Percentiles rank a stretch among this genome's conserved stretches.
phyloP scores from a whole-genome alignment of 2,329 filamentous ascomycete genomes.

The Aphanoascus verrucosus region DNA sequence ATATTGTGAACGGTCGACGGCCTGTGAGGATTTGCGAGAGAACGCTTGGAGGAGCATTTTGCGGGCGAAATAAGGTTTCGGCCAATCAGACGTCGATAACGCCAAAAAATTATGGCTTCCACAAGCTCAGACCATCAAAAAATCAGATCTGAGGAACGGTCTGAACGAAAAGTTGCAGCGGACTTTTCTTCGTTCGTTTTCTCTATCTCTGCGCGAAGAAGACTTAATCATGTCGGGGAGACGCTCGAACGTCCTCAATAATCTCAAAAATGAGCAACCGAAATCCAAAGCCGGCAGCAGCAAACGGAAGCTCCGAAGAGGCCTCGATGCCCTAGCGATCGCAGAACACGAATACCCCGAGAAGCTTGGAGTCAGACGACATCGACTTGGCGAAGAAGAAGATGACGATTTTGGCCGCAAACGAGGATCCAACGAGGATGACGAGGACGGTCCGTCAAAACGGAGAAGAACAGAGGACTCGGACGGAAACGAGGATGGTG shows the following conservation, averaged over 20 bases:
- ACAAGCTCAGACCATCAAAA: neutral
- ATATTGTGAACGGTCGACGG: neutral
- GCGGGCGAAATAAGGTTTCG: neutral
- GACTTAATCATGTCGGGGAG: slow-evolving; percentile 32
- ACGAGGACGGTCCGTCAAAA: slow-evolving; percentile 31
- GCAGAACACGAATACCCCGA: slow-evolving; percentile 49
- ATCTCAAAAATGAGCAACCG: slow-evolving; percentile 31
- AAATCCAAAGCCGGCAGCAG: slow-evolving; percentile 30
- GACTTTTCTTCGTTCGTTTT: neutral
- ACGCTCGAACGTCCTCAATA: slow-evolving; percentile 29
- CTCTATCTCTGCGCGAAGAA: neutral
- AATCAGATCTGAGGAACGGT: neutral
- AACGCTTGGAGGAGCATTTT: slow-evolving; percentile 1
- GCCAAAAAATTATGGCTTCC: neutral
- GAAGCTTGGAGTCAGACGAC: slow-evolving; percentile 43
- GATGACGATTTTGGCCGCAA: slow-evolving; percentile 38
- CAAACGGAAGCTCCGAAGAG: slow-evolving; percentile 39
- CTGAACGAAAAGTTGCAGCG: neutral
- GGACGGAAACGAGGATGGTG: slow-evolving; percentile 52
- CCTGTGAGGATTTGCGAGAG: neutral
- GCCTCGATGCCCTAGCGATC: slow-evolving; percentile 54
- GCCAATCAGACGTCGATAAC: slow-evolving; percentile 2
- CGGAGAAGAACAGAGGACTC: slow-evolving; percentile 35
- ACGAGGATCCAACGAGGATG: slow-evolving; percentile 30
- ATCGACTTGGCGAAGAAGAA: slow-evolving; percentile 48